Evolutionary conservation across 306 rosid genomes (phyloP), one percentile per base, ranked within the genome.

Genomic region (Dalbergia oliveri): DNA sequence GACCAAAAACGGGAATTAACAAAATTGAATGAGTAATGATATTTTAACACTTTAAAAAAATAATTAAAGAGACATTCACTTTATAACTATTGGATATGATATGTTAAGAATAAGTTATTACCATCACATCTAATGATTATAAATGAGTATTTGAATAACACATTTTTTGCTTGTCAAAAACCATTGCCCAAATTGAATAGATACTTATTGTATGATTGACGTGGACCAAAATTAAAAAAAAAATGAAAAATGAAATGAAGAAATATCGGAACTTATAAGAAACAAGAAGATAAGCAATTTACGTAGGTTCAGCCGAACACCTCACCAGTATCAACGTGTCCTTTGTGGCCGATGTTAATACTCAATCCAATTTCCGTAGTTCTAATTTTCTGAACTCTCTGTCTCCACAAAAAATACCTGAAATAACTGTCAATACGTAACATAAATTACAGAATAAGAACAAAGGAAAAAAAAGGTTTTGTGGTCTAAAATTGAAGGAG

Each of bases 321-420:
- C 9, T 9, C 16, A 50, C 63, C 16, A 14, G 56, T 8, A n/a
- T 69, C 79, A 23, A 80, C 86, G 78, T 82, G 88, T 72, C 82
- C 34, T 18, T 61, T 82, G 92, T 86, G 89, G 92, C 70, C 72
- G 49, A 61, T 35, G 66, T 69, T 11, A 59, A 13, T 74, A 80
- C 44, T 58, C 77, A 67, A 90, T 86, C 90, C 89, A 75, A 5
- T 66, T 58, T 69, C 54, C 1, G 33, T 33, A 9, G 31, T 26
- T 26, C 31, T 26, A 26, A 26, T 26, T 9, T 33, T 72, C 66
- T 26, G 77, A 79, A 50, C 60, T 75, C 82, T 77, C 85, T 51
- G 26, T 86, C 79, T 82, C 96, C 97, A 88, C 97, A 85, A 77
- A 18, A 81, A 85, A 76, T 68, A 87, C 89, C 88, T 57, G 88